A percentile compares a stretch with the other conserved stretches of the same genome.
Evolutionary conservation across 352 stramenopile genomes (phyloP).

Genomic region (Phytopythium helicoides): DNA sequence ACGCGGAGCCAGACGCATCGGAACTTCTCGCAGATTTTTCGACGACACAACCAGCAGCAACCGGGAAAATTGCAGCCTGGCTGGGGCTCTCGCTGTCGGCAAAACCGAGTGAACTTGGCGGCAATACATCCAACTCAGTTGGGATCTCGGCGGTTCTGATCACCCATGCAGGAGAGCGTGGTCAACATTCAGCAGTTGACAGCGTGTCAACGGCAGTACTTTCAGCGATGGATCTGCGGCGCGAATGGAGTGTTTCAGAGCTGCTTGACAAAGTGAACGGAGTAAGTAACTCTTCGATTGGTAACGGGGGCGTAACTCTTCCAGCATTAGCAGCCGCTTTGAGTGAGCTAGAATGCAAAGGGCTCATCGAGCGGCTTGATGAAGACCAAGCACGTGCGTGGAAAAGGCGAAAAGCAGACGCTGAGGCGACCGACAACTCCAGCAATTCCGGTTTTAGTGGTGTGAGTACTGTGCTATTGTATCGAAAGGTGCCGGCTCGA

Average conservation of each 20-base stretch:
- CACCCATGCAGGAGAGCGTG: background rate
- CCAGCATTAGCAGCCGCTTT: slow-evolving; percentile 57
- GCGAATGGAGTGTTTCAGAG: slow-evolving; percentile 50
- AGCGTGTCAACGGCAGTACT: slow-evolving; percentile 48
- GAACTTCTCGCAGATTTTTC: too few relatives aligned
- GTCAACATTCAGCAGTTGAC: slow-evolving; percentile 25
- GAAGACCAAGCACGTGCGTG: slow-evolving; percentile 11
- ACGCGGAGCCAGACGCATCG: background rate
- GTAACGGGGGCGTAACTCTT: slow-evolving; percentile 26
- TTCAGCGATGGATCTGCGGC: slow-evolving; percentile 54
- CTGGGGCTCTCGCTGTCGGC: background rate
- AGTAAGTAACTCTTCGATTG: slow-evolving; percentile 4
- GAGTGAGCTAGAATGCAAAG: slow-evolving; percentile 43
- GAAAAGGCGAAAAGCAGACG: slow-evolving; percentile 23
- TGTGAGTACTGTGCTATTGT: slow-evolving; percentile 37
- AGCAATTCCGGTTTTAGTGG: slow-evolving; percentile 7
- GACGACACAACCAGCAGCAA: too few relatives aligned
- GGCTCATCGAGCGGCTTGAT: slow-evolving; percentile 48
- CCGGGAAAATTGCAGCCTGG: background rate
- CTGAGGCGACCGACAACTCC: slow-evolving; percentile 10
- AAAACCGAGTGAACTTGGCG: background rate
- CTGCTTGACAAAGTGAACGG: slow-evolving; percentile 49
- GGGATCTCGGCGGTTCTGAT: slow-evolving; percentile 2
- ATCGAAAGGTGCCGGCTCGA: slow-evolving; percentile 64
- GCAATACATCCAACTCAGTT: background rate